Percentiles rank a stretch among this genome's conserved stretches.
Evolutionary conservation across 495 filamentous ascomycete species (phyloP).

Genomic region (Tuber brumale): DNA sequence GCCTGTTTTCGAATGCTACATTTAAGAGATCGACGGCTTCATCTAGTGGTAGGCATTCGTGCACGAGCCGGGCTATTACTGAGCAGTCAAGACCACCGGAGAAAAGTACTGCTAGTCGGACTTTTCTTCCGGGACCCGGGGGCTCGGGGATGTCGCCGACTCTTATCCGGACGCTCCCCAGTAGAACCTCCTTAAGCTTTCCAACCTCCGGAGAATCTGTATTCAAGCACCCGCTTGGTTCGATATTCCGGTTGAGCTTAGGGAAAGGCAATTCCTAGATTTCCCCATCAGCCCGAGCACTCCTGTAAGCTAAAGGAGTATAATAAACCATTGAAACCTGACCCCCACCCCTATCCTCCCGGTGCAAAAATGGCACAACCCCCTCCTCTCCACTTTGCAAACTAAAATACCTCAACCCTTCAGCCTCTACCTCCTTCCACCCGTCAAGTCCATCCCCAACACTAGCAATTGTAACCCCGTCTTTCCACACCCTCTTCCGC

Average conservation of each 20-base stretch:
- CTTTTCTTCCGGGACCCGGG: slow-evolving; percentile 41
- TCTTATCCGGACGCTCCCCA: slow-evolving; percentile 58
- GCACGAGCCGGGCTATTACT: slow-evolving; percentile 71
- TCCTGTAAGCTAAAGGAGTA: slow-evolving; percentile 13
- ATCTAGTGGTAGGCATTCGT: slow-evolving; percentile 62
- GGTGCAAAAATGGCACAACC: slow-evolving; percentile 28
- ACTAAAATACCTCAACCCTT: slow-evolving; percentile 65
- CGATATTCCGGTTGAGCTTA: slow-evolving; percentile 5
- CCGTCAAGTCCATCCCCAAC: slow-evolving; percentile 49
- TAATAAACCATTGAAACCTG: slow-evolving; percentile 43
- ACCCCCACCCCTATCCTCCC: slow-evolving; percentile 12
- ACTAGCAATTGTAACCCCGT: slow-evolving; percentile 63
- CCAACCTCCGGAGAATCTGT: slow-evolving; percentile 51
- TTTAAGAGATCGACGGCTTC: slow-evolving; percentile 84
- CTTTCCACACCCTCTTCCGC: slow-evolving; percentile 38
- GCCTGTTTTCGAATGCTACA: slow-evolving; percentile 92
- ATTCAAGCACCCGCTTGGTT: slow-evolving; percentile 41
- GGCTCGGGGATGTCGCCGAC: slow-evolving; percentile 62
- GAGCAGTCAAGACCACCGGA: slow-evolving; percentile 94
- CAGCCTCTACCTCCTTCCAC: slow-evolving; percentile 77
- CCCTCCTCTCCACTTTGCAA: slow-evolving; percentile 41
- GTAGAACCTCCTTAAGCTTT: slow-evolving; percentile 54
- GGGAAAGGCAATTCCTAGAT: slow-evolving; percentile 46
- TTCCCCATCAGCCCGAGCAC: slow-evolving; percentile 39
- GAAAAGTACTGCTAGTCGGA: slow-evolving; percentile 71